Conservation (phyloP, 2,329 filamentous ascomycete genomes). For the Xylaria sp. region DNA sequence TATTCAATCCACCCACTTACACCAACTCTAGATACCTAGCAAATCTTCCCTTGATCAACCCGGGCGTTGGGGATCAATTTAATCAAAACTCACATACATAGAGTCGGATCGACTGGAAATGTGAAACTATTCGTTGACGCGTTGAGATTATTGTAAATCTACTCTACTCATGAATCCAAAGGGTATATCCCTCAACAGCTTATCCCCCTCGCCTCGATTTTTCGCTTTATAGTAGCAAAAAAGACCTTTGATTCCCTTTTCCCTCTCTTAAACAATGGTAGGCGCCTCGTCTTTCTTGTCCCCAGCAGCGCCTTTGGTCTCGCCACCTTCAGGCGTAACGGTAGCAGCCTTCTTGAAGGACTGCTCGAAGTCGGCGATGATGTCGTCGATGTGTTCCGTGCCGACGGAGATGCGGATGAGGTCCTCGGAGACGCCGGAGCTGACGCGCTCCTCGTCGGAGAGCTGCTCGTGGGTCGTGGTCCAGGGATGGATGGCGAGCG, state of each 20-base stretch:
- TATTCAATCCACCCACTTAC: not conserved
- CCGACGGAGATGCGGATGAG: constrained; percentile 95
- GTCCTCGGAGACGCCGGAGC: constrained; percentile 87
- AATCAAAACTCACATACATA: not conserved
- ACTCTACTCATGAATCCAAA: constrained; percentile 25
- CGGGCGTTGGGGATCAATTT: not conserved
- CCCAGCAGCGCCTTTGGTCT: constrained; percentile 43
- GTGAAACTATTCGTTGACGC: not conserved
- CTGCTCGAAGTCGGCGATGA: constrained; percentile 95
- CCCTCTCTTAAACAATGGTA: constrained; percentile 50
- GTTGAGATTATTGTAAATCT: not conserved
- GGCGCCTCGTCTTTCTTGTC: constrained; percentile 54
- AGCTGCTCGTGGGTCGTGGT: constrained; percentile 95
- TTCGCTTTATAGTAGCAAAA: not conserved
- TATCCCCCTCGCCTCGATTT: constrained; percentile 16
- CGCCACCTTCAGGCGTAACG: constrained; percentile 50
- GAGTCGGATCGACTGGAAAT: not conserved
- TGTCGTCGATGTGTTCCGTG: constrained; percentile 96
- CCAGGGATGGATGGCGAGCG: constrained; percentile 94
- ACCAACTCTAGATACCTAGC: not conserved
- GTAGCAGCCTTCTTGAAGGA: constrained; percentile 75
- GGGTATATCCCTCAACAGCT: constrained; percentile 34
- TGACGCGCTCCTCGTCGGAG: constrained; percentile 78
- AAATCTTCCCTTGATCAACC: not conserved
- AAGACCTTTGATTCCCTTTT: not conserved